A percentile compares a stretch with the other conserved stretches of the same genome.
Evolutionary conservation across 2,329 filamentous ascomycete genomes (phyloP).

Genomic region (Penicillium oxalicum): DNA sequence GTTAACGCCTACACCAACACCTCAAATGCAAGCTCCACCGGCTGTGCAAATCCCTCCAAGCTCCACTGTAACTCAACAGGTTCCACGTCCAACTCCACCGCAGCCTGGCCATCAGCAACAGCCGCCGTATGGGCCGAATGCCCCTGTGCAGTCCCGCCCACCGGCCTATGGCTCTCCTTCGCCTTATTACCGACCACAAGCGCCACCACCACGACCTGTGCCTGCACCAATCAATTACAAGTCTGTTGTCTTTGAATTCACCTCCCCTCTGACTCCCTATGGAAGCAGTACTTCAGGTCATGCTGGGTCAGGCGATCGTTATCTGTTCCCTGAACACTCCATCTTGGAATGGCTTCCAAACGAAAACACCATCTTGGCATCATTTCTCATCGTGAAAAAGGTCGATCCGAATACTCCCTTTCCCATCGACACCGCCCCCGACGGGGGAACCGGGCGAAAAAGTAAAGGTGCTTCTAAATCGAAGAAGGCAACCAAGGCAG

Average conservation of each 20-base stretch:
- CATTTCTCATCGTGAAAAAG: slow-evolving; percentile 43
- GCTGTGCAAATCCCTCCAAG: slow-evolving; percentile 20
- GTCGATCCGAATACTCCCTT: slow-evolving; percentile 37
- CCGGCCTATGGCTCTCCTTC: slow-evolving; percentile 30
- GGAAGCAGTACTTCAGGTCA: slow-evolving; percentile 38
- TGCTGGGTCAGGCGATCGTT: slow-evolving; percentile 42
- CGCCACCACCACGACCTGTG: slow-evolving; percentile 21
- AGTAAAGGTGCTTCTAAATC: slow-evolving; percentile 30
- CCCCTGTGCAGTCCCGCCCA: slow-evolving; percentile 34
- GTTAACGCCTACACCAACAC: slow-evolving; percentile 8
- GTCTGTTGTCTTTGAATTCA: slow-evolving; percentile 45
- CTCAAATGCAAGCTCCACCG: slow-evolving; percentile 19
- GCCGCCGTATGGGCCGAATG: slow-evolving; percentile 26
- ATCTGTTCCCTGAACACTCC: slow-evolving; percentile 45
- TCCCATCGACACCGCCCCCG: slow-evolving; percentile 30
- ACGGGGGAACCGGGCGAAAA: slow-evolving; percentile 26
- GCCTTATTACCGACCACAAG: slow-evolving; percentile 29
- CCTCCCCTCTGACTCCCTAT: slow-evolving; percentile 37
- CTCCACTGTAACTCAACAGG: slow-evolving; percentile 16
- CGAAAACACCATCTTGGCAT: slow-evolving; percentile 42
- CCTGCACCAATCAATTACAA: slow-evolving; percentile 39
- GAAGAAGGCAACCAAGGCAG: slow-evolving; percentile 32
- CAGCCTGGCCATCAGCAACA: slow-evolving; percentile 29
- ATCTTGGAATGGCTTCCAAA: slow-evolving; percentile 45
- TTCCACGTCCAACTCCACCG: slow-evolving; percentile 24